These are phyloP conservation scores for Nakaseomyces kungkrabaensis DNA, from an alignment of 1,139 yeast genomes.

Conservation along the genomic window DNA sequence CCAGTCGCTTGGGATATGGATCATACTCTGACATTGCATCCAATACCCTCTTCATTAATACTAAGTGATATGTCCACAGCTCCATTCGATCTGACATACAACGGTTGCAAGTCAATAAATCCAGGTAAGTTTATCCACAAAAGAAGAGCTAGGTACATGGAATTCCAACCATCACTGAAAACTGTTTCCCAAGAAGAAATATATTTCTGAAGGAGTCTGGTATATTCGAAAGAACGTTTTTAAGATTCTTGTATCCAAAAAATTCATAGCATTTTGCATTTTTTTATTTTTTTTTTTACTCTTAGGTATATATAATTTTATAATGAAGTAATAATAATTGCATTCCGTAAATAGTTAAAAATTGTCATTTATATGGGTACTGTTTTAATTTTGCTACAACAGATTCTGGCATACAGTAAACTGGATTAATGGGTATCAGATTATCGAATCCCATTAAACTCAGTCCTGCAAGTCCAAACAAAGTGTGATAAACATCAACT, in stretches of 20 bases:
- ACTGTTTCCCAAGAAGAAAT: conserved; percentile 39
- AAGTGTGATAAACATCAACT: conserved; percentile 87
- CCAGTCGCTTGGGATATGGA: conserved; percentile 66
- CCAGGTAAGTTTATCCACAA: conserved; percentile 49
- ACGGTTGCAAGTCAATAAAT: conserved; percentile 74
- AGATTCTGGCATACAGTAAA: conserved; percentile 67
- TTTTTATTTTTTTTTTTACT: neutral
- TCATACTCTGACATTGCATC: conserved; percentile 58
- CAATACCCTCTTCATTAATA: conserved; percentile 63
- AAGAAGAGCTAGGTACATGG: conserved; percentile 53
- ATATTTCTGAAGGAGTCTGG: conserved; percentile 28
- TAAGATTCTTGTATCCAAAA: no score
- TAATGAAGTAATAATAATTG: neutral
- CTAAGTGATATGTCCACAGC: conserved; percentile 64
- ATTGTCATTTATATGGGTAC: conserved; percentile 33
- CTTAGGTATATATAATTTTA: neutral
- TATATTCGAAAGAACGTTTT: neutral
- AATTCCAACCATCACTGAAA: conserved; percentile 54
- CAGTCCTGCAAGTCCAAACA: conserved; percentile 82
- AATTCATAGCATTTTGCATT: neutral
- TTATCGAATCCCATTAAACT: conserved; percentile 56
- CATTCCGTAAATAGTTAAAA: neutral
- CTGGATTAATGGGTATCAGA: conserved; percentile 63
- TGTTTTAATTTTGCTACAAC: conserved; percentile 36
- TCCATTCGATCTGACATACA: conserved; percentile 63